Conservation (phyloP, 2,329 filamentous ascomycete species). For the Ascochyta rabiei region DNA sequence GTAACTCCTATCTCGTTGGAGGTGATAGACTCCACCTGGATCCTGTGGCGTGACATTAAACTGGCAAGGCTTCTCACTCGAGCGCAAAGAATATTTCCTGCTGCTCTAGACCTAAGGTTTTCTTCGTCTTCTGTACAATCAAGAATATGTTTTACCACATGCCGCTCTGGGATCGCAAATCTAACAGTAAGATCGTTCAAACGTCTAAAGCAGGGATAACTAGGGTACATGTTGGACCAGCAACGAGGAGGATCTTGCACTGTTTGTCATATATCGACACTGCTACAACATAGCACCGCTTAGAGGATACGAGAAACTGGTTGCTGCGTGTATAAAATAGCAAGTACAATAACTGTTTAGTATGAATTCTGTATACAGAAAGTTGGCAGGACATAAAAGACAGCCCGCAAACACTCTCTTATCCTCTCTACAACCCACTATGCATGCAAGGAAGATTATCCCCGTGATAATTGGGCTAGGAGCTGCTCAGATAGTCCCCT, state of each 20-base stretch:
- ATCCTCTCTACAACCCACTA: not conserved
- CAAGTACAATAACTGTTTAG: no score
- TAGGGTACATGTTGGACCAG: not conserved
- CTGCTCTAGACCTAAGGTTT: not conserved
- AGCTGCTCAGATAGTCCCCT: constrained; percentile 1
- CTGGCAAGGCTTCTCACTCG: not conserved
- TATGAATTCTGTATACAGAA: not conserved
- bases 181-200: not conserved
- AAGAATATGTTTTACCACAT: not conserved
- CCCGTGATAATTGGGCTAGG: not conserved
- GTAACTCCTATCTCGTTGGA: not conserved
- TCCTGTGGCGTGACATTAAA: not conserved
- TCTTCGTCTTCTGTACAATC: not conserved
- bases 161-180: constrained; percentile 1
- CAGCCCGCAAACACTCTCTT: not conserved
- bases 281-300: no score
- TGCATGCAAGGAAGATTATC: not conserved
- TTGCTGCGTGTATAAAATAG: no score
- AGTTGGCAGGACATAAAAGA: not conserved
- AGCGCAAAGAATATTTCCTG: not conserved
- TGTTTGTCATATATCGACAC: no score
- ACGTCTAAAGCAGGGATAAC: not conserved
- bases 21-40: not conserved
- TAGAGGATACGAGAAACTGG: no score
- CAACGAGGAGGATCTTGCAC: no score